Base-by-base conservation (phyloP, 352 stramenopile genomes). In the Globisporangium nagaii region DNA sequence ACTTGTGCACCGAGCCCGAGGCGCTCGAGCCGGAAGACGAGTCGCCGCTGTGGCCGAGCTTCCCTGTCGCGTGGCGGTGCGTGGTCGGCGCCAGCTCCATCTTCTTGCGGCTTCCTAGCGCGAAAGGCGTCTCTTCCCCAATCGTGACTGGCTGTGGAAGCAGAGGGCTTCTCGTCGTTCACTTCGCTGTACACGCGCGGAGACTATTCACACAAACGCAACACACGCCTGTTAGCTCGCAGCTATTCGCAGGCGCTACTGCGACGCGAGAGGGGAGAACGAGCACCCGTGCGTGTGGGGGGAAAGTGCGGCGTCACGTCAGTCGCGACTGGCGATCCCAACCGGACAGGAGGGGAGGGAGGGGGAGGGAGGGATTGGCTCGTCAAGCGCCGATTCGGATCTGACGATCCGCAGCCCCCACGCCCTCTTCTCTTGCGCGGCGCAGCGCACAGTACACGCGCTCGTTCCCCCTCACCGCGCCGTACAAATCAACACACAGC, bases 71-170 rank as follows among this genome's bases (percentile, higher is more conserved):
- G 19, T 53, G 46, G 45, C 25, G 45, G 46, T 53, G 46, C 22
- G 24, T 28, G 48, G 35, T 13, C 9, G 36, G 45, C 32, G 48
- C 48, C 24, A 55, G 19, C 31, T 55, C 48, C 48, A 55, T 55
- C 10, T 45, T 55, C 25, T 49, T 49, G 17, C 43, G 35, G 15
- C 48, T 24, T 11, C 15, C 48, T 41, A 55, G 24, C 24, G 48
- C 15, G n/a, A 19, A 6, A 5, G 25, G 10, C 24, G 48, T 55
- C 12, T 43, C 48, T 55, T 43, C 31, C 32, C 48, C 34, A 34
- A 55, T 55, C 48, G 34, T 55, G 48, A 43, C 25, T 43, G 32
- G 19, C 31, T 55, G 35, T 10, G 25, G 34, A 39, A 39, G 19
- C 5, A 39, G 7, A 43, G 10, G 22, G 8, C n/a, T 42, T 12